phyloP scores from a whole-genome alignment of 495 filamentous ascomycete species.

The Talaromyces borbonicus region DNA sequence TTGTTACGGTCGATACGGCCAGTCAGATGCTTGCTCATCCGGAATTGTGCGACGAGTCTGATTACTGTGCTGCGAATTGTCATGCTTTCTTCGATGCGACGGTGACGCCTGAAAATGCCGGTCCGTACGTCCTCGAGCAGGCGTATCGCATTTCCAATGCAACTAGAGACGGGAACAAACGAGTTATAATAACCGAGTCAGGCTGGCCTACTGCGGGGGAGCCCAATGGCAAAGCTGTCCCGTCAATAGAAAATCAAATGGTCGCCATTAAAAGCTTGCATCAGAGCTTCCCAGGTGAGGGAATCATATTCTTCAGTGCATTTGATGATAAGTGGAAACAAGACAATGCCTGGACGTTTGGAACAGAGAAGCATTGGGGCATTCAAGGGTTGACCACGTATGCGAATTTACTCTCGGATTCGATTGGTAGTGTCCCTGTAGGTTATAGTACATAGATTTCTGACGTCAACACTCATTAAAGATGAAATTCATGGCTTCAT shows the following conservation, averaged over 20 bases:
- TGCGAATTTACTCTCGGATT: not conserved
- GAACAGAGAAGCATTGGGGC: constrained; percentile 67
- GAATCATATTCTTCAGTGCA: constrained; percentile 59
- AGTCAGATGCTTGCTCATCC: constrained; percentile 55
- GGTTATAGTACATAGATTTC: not conserved
- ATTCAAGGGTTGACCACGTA: constrained; percentile 21
- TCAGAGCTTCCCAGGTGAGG: constrained; percentile 33
- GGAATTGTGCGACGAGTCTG: constrained; percentile 58
- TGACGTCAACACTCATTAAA: no score
- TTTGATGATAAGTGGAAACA: constrained; percentile 74
- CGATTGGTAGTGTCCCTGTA: not conserved
- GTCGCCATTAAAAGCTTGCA: constrained; percentile 55
- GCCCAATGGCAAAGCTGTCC: constrained; percentile 54
- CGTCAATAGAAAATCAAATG: constrained; percentile 50
- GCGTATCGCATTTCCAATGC: constrained; percentile 39
- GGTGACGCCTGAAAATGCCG: constrained; percentile 46
- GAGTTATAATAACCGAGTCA: constrained; percentile 58
- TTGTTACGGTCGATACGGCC: constrained; percentile 75
- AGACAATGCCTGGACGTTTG: constrained; percentile 51
- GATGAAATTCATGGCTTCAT: no score
- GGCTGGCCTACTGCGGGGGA: constrained; percentile 71
- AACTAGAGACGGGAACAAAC: constrained; percentile 42
- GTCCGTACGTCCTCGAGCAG: constrained; percentile 48
- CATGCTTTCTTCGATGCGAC: constrained; percentile 76
- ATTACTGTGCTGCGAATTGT: constrained; percentile 71